Evolutionary conservation across 352 stramenopile genomes (phyloP), one percentile per base, ranked within the genome.

Genomic region (Globisporangium sylvaticum): DNA sequence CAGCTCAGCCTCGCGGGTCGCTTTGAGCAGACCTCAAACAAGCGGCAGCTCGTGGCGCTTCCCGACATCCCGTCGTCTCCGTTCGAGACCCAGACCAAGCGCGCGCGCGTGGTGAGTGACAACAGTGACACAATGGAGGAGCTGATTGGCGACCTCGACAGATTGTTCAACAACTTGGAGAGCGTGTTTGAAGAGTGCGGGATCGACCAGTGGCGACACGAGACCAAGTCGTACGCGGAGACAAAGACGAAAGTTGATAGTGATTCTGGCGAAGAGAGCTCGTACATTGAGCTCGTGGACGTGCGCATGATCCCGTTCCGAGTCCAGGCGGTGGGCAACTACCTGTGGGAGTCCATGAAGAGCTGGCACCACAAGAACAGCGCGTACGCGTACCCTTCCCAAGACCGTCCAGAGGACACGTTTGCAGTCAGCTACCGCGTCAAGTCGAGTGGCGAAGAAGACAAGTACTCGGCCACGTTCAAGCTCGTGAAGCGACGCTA

Each of bases 401-500:
- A 5, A 14, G 65, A 70, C 18, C 65, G 65, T 1, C 58, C 65
- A 2, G 44, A 58, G 46, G 53, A 65, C 29, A 70, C 65, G 3
- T 66, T 70, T 34, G 65, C 58, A 6, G 59, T 70, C 18, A 61
- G 59, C 37, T 70, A 70, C 39, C 50, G 34, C 2, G 65, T 61
- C n/a, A 44, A 64, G 44, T 32, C 42, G 1, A 31, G 42, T 25
- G 29, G 34, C 14, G 31, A 39, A 7, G 37, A 58, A 12, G 34
- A 50, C 10, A 57, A 61, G 58, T 66, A 66, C 50, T 62, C 58
- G 50, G 58, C 58, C 12, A 27, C 25, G 25, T 65, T 58, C 50
- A 70, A 70, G 59, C 58, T 70, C 25, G 65, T 62, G 32, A 66
- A 66, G 48, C 65, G 65, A 29, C 58, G 59, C 20, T 70, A 70